Conservation (phyloP, 768 basidiomycete genomes). For the Tulasnella sp. region DNA sequence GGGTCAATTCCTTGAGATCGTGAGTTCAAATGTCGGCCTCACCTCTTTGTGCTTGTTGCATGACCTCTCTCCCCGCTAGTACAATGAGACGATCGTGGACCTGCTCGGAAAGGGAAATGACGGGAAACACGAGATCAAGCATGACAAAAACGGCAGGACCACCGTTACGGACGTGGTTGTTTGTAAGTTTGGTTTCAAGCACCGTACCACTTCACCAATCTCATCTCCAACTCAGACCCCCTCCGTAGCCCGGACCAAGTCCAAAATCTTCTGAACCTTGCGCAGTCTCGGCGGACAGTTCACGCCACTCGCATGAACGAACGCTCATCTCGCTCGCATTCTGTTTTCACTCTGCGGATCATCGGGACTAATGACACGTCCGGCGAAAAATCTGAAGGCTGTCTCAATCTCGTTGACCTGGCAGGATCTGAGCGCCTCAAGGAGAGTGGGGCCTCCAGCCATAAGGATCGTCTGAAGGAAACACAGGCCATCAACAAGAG, state of each 20-base stretch:
- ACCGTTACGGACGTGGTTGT: constrained; percentile 80
- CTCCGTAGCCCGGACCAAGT: constrained; percentile 76
- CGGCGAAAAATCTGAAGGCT: constrained; percentile 75
- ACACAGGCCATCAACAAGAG: constrained; percentile 92
- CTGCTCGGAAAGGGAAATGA: constrained; percentile 79
- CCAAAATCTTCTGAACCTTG: constrained; percentile 62
- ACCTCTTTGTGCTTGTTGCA: constrained; percentile 22
- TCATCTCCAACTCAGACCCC: constrained; percentile 42
- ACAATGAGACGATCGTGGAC: constrained; percentile 93
- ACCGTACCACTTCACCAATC: neutral
- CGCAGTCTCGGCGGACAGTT: constrained; percentile 77
- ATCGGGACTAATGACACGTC: constrained; percentile 66
- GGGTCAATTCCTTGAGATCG: constrained; percentile 95
- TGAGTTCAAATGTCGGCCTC: constrained; percentile 39
- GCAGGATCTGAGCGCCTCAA: constrained; percentile 89
- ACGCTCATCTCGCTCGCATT: constrained; percentile 88
- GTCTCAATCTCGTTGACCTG: constrained; percentile 88
- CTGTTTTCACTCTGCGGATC: constrained; percentile 87
- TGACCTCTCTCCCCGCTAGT: constrained; percentile 44
- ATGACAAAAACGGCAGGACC: constrained; percentile 69
- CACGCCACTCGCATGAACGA: constrained; percentile 95
- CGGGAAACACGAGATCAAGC: constrained; percentile 95
- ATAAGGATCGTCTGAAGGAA: constrained; percentile 83
- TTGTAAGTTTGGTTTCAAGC: constrained; percentile 32
- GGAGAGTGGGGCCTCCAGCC: constrained; percentile 63